These are phyloP conservation scores for Physaria fendleri DNA, from an alignment of 345 rosid species.

Conservation along the genomic window DNA sequence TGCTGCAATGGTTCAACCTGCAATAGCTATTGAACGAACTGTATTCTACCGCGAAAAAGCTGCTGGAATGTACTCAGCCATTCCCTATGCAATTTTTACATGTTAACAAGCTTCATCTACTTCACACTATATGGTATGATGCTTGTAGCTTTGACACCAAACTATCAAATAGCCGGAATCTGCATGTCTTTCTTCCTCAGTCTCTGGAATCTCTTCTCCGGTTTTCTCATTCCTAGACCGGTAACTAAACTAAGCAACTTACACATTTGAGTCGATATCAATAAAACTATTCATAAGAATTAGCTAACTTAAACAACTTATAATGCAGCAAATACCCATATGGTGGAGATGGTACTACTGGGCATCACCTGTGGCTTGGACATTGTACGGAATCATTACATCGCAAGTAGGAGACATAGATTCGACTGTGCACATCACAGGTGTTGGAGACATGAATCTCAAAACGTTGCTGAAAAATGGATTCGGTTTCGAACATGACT, in stretches of 20 bases:
- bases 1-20: conserved; percentile 53
- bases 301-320: not conserved
- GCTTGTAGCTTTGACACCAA: conserved; percentile 68
- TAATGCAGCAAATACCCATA: conserved; percentile 56
- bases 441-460: conserved; percentile 19
- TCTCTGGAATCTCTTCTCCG: conserved; percentile 85
- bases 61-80: conserved; percentile 80
- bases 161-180: conserved; percentile 63
- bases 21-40: conserved; percentile 61
- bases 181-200: conserved; percentile 73
- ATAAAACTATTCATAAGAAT: not conserved
- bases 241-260: conserved; percentile 28
- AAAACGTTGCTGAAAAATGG: conserved; percentile 40
- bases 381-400: conserved; percentile 65
- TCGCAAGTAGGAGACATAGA: conserved; percentile 62
- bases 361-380: conserved; percentile 73
- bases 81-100: conserved; percentile 73
- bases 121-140: conserved; percentile 81
- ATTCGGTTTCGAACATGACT: conserved; percentile 46
- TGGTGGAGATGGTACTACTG: conserved; percentile 99
- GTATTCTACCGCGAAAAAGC: conserved; percentile 85
- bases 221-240: conserved; percentile 62
- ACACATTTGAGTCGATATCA: not conserved
- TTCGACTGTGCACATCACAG: conserved; percentile 34
- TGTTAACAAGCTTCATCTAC: conserved; percentile 51